Evolutionary conservation across 768 basidiomycete genomes (phyloP).

Genomic region (Symmetrospora coprosmae): DNA sequence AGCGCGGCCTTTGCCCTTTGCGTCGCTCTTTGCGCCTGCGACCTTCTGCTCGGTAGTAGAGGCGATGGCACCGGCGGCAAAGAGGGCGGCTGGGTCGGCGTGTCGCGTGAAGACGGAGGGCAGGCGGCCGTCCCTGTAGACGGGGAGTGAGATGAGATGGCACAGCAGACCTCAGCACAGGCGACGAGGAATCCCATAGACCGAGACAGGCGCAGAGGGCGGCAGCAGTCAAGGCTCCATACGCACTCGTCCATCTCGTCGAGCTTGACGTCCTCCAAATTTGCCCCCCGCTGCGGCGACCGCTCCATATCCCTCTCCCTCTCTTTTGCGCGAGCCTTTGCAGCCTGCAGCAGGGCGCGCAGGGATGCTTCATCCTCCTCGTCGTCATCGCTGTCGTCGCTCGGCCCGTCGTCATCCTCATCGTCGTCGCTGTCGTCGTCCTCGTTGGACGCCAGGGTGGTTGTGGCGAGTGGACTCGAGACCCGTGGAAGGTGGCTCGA

Average conservation of each 20-base stretch:
- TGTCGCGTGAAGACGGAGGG: conserved; percentile 10
- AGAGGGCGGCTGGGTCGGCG: conserved; percentile 1
- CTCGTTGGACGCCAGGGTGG: neutral
- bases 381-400: conserved; percentile 9
- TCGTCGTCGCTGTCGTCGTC: neutral
- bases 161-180: neutral
- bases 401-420: neutral
- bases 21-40: neutral
- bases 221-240: no score
- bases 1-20: conserved; percentile 10
- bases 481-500: no score
- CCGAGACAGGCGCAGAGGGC: no score
- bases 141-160: neutral
- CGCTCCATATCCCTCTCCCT: no score
- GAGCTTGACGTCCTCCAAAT: conserved; percentile 11
- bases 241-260: neutral
- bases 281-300: no score
- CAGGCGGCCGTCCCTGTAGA: conserved; percentile 5
- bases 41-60: no score
- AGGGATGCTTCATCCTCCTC: neutral
- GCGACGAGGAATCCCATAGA: no score
- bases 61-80: no score
- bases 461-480: neutral
- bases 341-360: neutral
- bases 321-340: neutral